A percentile compares a stretch with the other conserved stretches of the same genome.
Conservation (phyloP, 345 rosid species). For the Populus ilicifolia region DNA sequence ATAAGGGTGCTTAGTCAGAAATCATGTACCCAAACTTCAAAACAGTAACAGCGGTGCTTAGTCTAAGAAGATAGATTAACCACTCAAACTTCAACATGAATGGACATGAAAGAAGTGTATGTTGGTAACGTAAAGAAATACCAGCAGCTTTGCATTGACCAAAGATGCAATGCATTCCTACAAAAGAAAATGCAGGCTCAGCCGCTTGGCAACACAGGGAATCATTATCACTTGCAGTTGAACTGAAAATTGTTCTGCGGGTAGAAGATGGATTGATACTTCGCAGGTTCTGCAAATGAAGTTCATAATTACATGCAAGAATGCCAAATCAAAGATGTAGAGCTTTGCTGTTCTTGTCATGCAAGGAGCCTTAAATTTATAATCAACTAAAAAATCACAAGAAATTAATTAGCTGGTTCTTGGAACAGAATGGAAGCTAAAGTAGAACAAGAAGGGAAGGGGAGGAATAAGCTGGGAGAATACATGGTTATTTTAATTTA, state of each 20-base stretch:
- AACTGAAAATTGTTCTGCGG: conserved; percentile 80
- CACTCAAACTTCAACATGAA: neutral
- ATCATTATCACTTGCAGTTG: conserved; percentile 70
- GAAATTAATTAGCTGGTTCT: neutral
- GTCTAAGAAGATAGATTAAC: conserved; percentile 4
- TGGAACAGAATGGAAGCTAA: neutral
- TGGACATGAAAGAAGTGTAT: conserved; percentile 1
- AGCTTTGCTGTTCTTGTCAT: neutral
- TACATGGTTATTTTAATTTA: no score
- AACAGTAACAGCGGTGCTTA: no score
- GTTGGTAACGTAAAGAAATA: conserved; percentile 17
- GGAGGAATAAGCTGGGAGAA: neutral
- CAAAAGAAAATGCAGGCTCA: conserved; percentile 89
- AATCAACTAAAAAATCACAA: neutral
- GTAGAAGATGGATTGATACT: conserved; percentile 55
- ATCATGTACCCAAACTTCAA: no score
- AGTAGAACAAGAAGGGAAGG: neutral
- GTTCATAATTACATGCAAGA: conserved; percentile 7
- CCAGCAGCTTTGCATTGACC: conserved; percentile 97
- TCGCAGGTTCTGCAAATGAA: conserved; percentile 58
- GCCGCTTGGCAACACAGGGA: conserved; percentile 44
- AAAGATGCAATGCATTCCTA: conserved; percentile 96
- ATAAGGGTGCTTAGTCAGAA: conserved; percentile 9
- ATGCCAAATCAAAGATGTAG: neutral
- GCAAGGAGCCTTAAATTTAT: neutral